A percentile compares a stretch with the other conserved stretches of the same genome.
Conservation (phyloP, 2,329 filamentous ascomycete species). For the Fonsecaea pedrosoi region DNA sequence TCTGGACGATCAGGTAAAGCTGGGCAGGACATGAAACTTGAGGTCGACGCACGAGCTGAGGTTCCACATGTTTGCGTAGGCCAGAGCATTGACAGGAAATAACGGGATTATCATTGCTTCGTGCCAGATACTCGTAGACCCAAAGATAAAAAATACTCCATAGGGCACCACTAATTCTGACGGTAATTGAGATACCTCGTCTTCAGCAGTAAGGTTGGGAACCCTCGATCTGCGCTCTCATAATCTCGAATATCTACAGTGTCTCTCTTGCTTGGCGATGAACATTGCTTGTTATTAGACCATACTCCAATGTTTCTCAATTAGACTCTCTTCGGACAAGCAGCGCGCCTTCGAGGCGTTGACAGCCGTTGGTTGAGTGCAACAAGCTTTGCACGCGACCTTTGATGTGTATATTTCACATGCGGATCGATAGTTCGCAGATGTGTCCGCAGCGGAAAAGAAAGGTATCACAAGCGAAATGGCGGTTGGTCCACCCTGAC, state of each 20-base stretch:
- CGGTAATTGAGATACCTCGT: not conserved
- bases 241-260: not conserved
- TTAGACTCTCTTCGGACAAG: not conserved
- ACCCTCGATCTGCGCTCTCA: not conserved
- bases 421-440: constrained; percentile 22
- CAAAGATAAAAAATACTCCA: not conserved
- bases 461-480: constrained; percentile 24
- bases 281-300: not conserved
- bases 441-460: constrained; percentile 13
- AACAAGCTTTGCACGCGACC: constrained; percentile 10
- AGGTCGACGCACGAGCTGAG: not conserved
- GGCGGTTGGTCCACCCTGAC: not conserved
- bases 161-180: not conserved
- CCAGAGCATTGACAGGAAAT: not conserved
- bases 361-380: not conserved
- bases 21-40: not conserved
- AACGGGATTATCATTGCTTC: not conserved
- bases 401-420: not conserved
- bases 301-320: not conserved
- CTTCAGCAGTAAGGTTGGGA: not conserved
- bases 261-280: not conserved
- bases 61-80: not conserved
- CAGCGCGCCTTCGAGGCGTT: not conserved
- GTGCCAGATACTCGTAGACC: not conserved
- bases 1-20: constrained; percentile 1